A percentile compares a stretch with the other conserved stretches of the same genome.
phyloP scores from a whole-genome alignment of 208 protist genomes.

The Crithidia brevicula region DNA sequence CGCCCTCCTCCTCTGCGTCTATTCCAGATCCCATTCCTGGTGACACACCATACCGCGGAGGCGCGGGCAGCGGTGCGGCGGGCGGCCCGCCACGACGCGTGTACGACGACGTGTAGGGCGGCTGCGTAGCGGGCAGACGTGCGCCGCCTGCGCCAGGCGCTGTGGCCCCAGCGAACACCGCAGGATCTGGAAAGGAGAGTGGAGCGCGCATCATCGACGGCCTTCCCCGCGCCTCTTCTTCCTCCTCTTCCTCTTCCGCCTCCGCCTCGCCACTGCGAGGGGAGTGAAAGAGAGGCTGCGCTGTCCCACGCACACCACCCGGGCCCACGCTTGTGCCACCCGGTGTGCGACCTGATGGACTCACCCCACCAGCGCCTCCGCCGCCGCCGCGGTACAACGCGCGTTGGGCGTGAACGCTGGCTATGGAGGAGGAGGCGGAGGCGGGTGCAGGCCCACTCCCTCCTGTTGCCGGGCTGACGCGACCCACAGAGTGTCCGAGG shows the following conservation, averaged over 20 bases:
- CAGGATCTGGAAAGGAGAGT: constrained; percentile 4
- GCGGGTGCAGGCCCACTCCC: background rate
- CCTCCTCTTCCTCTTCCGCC: constrained; percentile 4
- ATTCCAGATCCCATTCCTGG: no score
- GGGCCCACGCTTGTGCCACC: background rate
- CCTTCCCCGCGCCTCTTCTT: constrained; percentile 2
- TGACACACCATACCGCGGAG: background rate
- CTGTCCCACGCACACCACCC: background rate
- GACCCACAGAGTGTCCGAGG: constrained; percentile 15
- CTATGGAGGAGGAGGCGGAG: background rate
- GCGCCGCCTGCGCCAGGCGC: background rate
- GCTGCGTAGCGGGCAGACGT: background rate
- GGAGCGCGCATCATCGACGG: constrained; percentile 16
- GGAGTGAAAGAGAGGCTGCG: constrained; percentile 7
- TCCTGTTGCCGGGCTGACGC: background rate
- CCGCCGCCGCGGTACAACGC: constrained; percentile 15
- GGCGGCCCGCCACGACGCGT: background rate
- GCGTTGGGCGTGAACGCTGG: constrained; percentile 9
- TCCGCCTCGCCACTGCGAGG: background rate
- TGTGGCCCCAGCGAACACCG: background rate
- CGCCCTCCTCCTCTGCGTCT: background rate
- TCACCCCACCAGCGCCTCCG: background rate
- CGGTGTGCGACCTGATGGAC: background rate
- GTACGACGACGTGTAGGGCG: background rate
- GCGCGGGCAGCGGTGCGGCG: background rate